Conservation (phyloP, 2,329 filamentous ascomycete species). For the Sporothrix pallida region DNA sequence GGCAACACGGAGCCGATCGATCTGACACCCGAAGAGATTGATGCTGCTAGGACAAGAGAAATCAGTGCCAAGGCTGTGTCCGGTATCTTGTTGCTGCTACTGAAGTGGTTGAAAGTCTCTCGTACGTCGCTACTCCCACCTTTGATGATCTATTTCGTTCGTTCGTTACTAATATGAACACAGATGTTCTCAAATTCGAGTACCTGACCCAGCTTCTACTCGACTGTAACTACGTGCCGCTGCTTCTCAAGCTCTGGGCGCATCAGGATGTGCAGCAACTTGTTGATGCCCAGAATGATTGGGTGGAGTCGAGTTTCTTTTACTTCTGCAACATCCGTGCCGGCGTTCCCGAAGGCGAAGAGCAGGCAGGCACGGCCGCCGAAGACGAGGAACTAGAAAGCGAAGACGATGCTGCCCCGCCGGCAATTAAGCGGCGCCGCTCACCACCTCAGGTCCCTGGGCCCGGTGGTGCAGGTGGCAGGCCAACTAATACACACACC, state of each 20-base stretch:
- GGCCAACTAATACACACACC: not conserved
- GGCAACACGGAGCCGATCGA: constrained; percentile 48
- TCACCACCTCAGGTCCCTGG: constrained; percentile 42
- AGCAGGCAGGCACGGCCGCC: constrained; percentile 40
- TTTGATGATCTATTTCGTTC: not conserved
- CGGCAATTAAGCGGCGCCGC: constrained; percentile 73
- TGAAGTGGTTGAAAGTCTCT: constrained; percentile 97
- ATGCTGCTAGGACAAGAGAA: constrained; percentile 80
- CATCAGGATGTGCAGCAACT: constrained; percentile 92
- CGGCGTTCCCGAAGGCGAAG: constrained; percentile 39
- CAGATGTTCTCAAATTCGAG: constrained; percentile 93
- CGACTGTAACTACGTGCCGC: constrained; percentile 91
- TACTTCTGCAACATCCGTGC: constrained; percentile 78
- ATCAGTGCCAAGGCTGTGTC: constrained; percentile 91
- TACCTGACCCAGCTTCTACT: constrained; percentile 91
- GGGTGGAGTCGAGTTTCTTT: constrained; percentile 85
- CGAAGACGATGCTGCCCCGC: constrained; percentile 80
- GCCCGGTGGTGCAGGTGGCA: not conserved
- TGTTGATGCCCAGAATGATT: constrained; percentile 83
- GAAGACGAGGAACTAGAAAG: constrained; percentile 56
- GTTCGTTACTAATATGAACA: not conserved
- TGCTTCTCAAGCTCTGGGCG: constrained; percentile 91
- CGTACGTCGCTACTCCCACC: constrained; percentile 62
- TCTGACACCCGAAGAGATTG: constrained; percentile 73
- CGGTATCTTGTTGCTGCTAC: constrained; percentile 81